Conservation (phyloP, 768 basidiomycete species). For the Clavaria fumosa region DNA sequence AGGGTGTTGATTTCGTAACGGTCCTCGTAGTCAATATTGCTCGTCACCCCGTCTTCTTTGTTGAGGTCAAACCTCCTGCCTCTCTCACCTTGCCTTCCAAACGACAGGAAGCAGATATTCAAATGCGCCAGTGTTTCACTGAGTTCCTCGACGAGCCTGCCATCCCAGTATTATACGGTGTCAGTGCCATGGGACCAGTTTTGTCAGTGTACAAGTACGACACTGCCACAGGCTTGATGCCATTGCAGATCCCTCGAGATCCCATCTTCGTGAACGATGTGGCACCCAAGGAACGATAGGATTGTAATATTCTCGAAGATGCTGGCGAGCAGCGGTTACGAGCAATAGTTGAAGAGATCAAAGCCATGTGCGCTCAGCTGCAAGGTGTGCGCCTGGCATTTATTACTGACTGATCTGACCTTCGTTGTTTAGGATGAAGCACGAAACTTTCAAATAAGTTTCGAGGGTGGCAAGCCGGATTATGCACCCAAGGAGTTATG, state of each 20-base stretch:
- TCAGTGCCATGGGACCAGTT: slow-evolving; percentile 16
- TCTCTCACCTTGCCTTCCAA: slow-evolving; percentile 7
- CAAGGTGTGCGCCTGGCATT: no score
- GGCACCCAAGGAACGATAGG: slow-evolving; percentile 16
- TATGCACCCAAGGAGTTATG: no score
- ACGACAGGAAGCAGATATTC: slow-evolving; percentile 14
- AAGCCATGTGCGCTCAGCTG: slow-evolving; percentile 5
- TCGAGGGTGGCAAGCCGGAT: no score
- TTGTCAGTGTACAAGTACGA: slow-evolving; percentile 15
- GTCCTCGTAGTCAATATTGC: slow-evolving; percentile 11
- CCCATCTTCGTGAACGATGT: slow-evolving; percentile 13
- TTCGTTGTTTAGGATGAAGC: no score
- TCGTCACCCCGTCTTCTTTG: slow-evolving; percentile 15
- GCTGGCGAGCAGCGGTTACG: slow-evolving; percentile 10
- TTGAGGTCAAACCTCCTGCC: slow-evolving; percentile 15
- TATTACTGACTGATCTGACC: no score
- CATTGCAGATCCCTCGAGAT: slow-evolving; percentile 10
- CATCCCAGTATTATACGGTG: slow-evolving; percentile 12
- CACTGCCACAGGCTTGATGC: slow-evolving; percentile 9
- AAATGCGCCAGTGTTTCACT: slow-evolving; percentile 15
- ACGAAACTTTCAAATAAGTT: no score
- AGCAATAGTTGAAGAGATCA: slow-evolving; percentile 10
- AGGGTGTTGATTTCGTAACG: slow-evolving; percentile 14
- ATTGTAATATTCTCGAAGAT: slow-evolving; percentile 12
- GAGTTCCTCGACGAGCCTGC: slow-evolving; percentile 9